These are phyloP conservation scores for Chlorella sorokiniana DNA, from an alignment of 139 green algal genomes.

Conservation along the genomic window DNA sequence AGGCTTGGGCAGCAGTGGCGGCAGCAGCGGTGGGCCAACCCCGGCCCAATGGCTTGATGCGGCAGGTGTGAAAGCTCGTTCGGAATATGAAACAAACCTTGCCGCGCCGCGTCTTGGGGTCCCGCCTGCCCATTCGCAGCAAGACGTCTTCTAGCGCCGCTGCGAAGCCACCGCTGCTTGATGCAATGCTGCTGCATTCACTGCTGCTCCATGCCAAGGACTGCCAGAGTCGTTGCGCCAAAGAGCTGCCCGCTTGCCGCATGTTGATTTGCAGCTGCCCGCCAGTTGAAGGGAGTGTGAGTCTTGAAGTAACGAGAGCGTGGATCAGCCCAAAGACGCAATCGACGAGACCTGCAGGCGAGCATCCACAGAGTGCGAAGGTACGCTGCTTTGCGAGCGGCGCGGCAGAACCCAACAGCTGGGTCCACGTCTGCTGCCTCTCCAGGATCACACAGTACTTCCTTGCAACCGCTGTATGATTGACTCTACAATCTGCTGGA, in stretches of 20 bases:
- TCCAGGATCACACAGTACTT: not conserved
- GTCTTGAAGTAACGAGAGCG: too few species aligned
- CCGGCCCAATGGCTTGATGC: not conserved
- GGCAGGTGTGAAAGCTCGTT: too few species aligned
- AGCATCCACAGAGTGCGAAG: too few species aligned
- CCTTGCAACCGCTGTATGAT: not conserved
- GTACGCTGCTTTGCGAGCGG: too few species aligned
- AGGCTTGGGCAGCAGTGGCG: not conserved
- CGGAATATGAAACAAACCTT: too few species aligned
- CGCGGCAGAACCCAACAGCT: too few species aligned
- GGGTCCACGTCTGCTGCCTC: not conserved
- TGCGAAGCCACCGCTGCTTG: not conserved
- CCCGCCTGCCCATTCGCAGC: not conserved
- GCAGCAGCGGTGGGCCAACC: not conserved
- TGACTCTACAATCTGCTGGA: not conserved
- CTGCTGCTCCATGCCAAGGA: conserved; percentile 9
- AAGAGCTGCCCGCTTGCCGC: not conserved
- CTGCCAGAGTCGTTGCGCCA: not conserved
- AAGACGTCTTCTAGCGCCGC: not conserved
- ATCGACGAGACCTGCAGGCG: too few species aligned
- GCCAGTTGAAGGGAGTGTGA: too few species aligned
- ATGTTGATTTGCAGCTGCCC: too few species aligned
- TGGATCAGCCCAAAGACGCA: too few species aligned
- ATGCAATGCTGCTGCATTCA: not conserved
- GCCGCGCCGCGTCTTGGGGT: not conserved